Conservation (phyloP, 1,139 yeast genomes). For the Lizanozyma gosingica region DNA sequence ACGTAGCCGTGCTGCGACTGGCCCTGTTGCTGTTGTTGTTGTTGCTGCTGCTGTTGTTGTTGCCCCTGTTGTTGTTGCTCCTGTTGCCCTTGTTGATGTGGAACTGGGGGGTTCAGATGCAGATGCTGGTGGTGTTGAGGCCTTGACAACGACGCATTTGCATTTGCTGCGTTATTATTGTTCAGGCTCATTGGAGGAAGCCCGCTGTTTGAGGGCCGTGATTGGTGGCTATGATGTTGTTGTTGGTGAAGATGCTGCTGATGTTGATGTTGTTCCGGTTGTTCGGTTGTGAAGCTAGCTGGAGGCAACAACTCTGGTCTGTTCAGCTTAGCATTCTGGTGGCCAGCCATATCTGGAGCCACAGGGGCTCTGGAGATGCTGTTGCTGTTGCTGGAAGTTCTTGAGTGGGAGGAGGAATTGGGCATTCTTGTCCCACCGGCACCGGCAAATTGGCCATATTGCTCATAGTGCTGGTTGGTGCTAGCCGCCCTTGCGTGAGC, state of each 20-base stretch:
- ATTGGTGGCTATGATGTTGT: conserved; percentile 8
- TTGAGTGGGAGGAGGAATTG: conserved; percentile 6
- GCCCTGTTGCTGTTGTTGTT: conserved; percentile 9
- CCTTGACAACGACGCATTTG: conserved; percentile 1
- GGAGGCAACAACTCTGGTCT: conserved; percentile 2
- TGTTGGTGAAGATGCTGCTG: conserved; percentile 8
- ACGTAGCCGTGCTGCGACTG: conserved; percentile 6
- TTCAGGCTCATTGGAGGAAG: conserved; percentile 6
- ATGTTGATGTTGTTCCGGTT: conserved; percentile 10
- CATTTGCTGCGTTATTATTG: conserved; percentile 6
- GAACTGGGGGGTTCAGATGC: conserved; percentile 11
- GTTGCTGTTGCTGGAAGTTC: conserved; percentile 6
- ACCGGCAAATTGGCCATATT: neutral
- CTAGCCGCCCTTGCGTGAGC: conserved; percentile 16
- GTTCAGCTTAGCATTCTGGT: conserved; percentile 17
- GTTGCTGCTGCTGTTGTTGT: conserved; percentile 10
- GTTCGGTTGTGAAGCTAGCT: conserved; percentile 7
- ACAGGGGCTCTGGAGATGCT: conserved; percentile 3
- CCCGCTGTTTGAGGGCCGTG: conserved; percentile 4
- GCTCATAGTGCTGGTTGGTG: conserved; percentile 8
- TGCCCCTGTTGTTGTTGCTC: conserved; percentile 9
- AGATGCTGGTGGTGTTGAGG: conserved; percentile 22
- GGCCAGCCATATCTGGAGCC: neutral
- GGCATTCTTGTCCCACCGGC: conserved; percentile 1
- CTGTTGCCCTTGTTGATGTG: conserved; percentile 3